These are phyloP conservation scores for Heterobasidion annosum DNA, from an alignment of 1,284 basidiomycete species.

Conservation along the genomic window DNA sequence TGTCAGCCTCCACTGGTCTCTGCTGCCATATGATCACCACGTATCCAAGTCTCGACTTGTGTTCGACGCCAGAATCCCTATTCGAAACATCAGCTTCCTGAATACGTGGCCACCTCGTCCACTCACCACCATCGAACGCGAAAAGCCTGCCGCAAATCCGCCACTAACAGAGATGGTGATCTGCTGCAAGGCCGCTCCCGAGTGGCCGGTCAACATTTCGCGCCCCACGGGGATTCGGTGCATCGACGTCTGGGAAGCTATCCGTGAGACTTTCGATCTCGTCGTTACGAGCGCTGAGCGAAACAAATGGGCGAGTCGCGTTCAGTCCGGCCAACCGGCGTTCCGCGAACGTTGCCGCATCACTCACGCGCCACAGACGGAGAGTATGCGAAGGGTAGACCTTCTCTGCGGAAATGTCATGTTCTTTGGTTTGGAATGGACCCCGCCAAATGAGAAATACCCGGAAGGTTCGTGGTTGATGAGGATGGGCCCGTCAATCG, in stretches of 20 bases:
- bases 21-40: conserved; percentile 24
- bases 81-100: conserved; percentile 16
- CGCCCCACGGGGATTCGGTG: conserved; percentile 29
- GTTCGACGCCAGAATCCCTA: conserved; percentile 20
- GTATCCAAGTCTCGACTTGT: conserved; percentile 16
- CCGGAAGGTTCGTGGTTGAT: conserved; percentile 11
- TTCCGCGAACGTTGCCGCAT: conserved; percentile 28
- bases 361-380: background rate
- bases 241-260: conserved; percentile 42
- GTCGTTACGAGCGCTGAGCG: conserved; percentile 34
- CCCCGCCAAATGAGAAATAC: conserved; percentile 6
- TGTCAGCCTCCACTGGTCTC: conserved; percentile 27
- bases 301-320: conserved; percentile 17
- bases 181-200: conserved; percentile 18
- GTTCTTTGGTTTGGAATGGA: conserved; percentile 12
- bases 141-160: conserved; percentile 23
- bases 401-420: conserved; percentile 8
- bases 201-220: conserved; percentile 36
- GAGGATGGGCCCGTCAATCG: conserved; percentile 1
- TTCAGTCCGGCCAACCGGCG: conserved; percentile 22
- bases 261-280: conserved; percentile 36
- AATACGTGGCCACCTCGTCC: conserved; percentile 6
- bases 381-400: conserved; percentile 10
- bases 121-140: conserved; percentile 18
- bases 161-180: conserved; percentile 27